Evolutionary conservation across 441 rosid genomes (phyloP).

Genomic region (Breynia disticha): DNA sequence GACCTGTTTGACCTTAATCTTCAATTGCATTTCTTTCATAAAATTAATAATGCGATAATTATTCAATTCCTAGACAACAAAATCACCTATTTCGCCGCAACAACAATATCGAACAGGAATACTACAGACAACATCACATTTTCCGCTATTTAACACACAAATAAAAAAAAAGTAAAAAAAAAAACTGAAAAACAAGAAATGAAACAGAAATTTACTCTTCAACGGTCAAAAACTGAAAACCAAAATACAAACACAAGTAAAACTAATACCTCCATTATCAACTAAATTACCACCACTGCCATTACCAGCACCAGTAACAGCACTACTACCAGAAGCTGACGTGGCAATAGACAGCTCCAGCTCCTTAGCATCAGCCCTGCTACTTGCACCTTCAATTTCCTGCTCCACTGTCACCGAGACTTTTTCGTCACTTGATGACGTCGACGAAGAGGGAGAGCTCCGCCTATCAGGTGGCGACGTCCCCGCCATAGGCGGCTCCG

Average conservation of each 20-base stretch:
- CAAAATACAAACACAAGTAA: not conserved
- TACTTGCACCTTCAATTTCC: constrained; percentile 28
- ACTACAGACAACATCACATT: too few relatives aligned
- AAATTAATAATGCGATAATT: too few relatives aligned
- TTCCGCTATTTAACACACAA: too few relatives aligned
- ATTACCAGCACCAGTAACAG: constrained; percentile 12
- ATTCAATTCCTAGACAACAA: too few relatives aligned
- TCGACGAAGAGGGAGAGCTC: constrained; percentile 24
- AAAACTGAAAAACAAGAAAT: too few relatives aligned
- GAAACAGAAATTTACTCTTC: too few relatives aligned
- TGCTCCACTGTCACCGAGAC: constrained; percentile 26
- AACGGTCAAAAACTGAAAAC: too few relatives aligned
- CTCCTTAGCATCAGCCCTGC: constrained; percentile 23
- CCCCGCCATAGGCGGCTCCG: constrained; percentile 30
- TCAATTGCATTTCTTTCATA: too few relatives aligned
- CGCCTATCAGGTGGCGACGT: constrained; percentile 30
- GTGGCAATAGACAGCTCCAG: constrained; percentile 17
- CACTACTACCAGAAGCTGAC: not conserved
- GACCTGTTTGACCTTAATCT: too few relatives aligned
- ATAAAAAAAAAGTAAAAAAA: too few relatives aligned
- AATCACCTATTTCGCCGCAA: too few relatives aligned
- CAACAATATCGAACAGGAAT: too few relatives aligned
- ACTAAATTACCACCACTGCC: constrained; percentile 17
- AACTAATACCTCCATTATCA: constrained; percentile 18
- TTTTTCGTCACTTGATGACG: constrained; percentile 33